Percentiles rank a stretch among this genome's conserved stretches.
Evolutionary conservation across 2,329 filamentous ascomycete genomes (phyloP).

Genomic region (Alternaria novae-zelandiae): DNA sequence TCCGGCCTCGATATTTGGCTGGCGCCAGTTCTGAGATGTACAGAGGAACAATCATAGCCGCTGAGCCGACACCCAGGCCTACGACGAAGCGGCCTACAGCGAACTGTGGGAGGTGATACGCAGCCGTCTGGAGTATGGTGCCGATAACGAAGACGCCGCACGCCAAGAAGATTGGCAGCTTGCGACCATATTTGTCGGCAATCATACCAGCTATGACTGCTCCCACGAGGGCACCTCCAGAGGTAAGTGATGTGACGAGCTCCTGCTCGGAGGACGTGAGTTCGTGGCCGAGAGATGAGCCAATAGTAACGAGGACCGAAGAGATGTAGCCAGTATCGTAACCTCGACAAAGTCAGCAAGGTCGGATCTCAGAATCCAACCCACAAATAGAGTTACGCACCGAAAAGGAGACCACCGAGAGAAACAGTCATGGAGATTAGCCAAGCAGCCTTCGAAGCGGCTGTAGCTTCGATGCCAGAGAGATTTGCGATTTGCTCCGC

Average conservation of each 20-base stretch:
- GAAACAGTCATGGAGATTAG: constrained; percentile 38
- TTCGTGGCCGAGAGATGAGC: constrained; percentile 39
- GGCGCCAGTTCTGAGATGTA: constrained; percentile 41
- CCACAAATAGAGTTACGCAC: constrained; percentile 10
- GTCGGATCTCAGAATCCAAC: too few species aligned
- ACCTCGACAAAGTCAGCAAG: constrained; percentile 14
- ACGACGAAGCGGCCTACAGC: constrained; percentile 40
- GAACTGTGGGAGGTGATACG: constrained; percentile 34
- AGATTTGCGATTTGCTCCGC: constrained; percentile 29
- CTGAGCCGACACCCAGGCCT: constrained; percentile 39
- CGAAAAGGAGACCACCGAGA: constrained; percentile 37
- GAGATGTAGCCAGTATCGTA: constrained; percentile 51
- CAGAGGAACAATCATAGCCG: constrained; percentile 41
- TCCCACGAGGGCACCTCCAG: constrained; percentile 47
- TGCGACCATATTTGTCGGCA: constrained; percentile 44
- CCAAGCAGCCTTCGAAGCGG: constrained; percentile 38
- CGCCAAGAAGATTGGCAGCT: constrained; percentile 36
- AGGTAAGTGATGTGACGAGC: constrained; percentile 48
- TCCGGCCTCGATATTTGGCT: constrained; percentile 43
- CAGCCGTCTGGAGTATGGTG: constrained; percentile 37
- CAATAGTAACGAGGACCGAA: constrained; percentile 48
- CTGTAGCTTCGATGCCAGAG: constrained; percentile 34
- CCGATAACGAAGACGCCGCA: constrained; percentile 39
- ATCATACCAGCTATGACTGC: constrained; percentile 47
- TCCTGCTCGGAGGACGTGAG: constrained; percentile 46